Evolutionary conservation across 2,329 filamentous ascomycete genomes (phyloP).

Genomic region (Fusarium keratoplasticum): DNA sequence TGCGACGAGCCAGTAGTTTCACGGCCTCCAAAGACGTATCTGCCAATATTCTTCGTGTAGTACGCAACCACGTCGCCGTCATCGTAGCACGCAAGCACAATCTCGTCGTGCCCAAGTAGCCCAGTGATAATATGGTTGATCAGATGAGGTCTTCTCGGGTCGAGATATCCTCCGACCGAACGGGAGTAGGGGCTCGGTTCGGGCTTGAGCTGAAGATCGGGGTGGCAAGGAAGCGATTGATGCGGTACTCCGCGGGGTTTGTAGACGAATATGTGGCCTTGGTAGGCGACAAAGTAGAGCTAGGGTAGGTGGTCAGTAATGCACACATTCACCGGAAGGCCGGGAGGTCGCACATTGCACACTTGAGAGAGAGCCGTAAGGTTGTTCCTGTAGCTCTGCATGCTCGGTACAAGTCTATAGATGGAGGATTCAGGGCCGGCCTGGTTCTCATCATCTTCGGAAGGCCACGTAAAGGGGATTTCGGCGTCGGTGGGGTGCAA

Average conservation of each 20-base stretch:
- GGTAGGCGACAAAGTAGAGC: constrained; percentile 72
- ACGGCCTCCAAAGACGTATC: constrained; percentile 52
- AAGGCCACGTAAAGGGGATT: constrained; percentile 47
- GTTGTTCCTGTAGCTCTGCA: constrained; percentile 62
- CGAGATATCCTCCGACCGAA: constrained; percentile 64
- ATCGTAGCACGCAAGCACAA: constrained; percentile 75
- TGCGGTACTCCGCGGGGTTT: constrained; percentile 58
- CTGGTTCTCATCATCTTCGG: constrained; percentile 40
- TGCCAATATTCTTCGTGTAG: constrained; percentile 67
- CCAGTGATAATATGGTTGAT: constrained; percentile 78
- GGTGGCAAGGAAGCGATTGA: constrained; percentile 60
- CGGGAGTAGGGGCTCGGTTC: constrained; percentile 54
- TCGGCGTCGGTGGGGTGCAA: constrained; percentile 40
- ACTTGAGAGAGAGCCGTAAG: constrained; percentile 68
- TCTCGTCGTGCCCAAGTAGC: constrained; percentile 76
- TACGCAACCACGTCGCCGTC: constrained; percentile 82
- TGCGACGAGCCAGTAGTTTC: constrained; percentile 8
- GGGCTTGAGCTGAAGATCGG: constrained; percentile 64
- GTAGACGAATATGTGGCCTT: constrained; percentile 68
- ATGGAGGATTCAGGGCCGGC: constrained; percentile 36
- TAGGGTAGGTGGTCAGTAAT: constrained; percentile 41
- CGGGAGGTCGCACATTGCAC: constrained; percentile 59
- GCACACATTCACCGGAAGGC: neutral
- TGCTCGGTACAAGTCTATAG: constrained; percentile 47
- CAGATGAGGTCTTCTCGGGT: constrained; percentile 64